These are phyloP conservation scores for Imleria badia DNA, from an alignment of 768 basidiomycete genomes.

Conservation along the genomic window DNA sequence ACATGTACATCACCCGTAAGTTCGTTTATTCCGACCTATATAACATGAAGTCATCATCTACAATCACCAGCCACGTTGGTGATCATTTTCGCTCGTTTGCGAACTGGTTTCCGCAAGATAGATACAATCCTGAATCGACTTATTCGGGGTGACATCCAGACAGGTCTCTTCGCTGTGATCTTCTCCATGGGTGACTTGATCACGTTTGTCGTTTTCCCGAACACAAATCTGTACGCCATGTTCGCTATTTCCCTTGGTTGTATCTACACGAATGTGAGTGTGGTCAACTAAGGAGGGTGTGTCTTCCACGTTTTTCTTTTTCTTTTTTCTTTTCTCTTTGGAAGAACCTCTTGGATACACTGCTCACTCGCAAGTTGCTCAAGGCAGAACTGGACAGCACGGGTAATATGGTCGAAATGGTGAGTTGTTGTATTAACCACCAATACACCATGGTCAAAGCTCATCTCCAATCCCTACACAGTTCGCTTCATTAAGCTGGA, in stretches of 20 bases:
- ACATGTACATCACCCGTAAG: slow-evolving; percentile 31
- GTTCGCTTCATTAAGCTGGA: not conserved
- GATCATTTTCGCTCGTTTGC: not conserved
- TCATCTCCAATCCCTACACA: not conserved
- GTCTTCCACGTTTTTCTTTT: too few relatives aligned
- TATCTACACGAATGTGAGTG: slow-evolving; percentile 47
- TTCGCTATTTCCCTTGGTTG: slow-evolving; percentile 43
- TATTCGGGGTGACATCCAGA: slow-evolving; percentile 1
- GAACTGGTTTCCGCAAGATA: not conserved
- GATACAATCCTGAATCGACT: not conserved
- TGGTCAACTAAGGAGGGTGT: too few relatives aligned
- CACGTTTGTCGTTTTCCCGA: slow-evolving; percentile 28
- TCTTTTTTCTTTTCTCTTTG: not conserved
- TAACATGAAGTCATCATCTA: too few relatives aligned
- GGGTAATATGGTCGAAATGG: not conserved
- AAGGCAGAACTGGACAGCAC: not conserved
- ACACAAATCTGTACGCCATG: slow-evolving; percentile 36
- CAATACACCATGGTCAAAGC: not conserved
- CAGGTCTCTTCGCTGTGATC: not conserved
- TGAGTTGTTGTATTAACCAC: not conserved
- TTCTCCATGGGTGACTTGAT: not conserved
- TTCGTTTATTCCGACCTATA: too few relatives aligned
- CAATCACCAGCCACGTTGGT: too few relatives aligned
- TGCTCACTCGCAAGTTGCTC: slow-evolving; percentile 4
- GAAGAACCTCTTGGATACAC: slow-evolving; percentile 12